Evolutionary conservation across 306 rosid species (phyloP), one percentile per base, ranked within the genome.

Genomic region (Senna siamea): DNA sequence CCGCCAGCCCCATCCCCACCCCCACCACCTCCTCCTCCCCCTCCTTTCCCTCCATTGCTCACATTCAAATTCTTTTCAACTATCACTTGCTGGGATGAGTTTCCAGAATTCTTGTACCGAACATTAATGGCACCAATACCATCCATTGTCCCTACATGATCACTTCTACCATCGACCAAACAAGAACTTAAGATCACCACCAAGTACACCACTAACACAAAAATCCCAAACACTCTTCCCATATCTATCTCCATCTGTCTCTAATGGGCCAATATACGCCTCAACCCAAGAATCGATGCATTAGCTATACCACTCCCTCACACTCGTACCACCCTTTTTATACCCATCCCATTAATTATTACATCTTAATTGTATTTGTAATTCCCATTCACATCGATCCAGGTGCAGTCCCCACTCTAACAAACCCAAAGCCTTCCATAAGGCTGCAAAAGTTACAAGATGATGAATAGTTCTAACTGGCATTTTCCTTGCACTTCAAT

Each of bases 401-500:
- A 13, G 32, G 52, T 38, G 60, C 46, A 40, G 28, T 69, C 77
- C 79, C 70, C 74, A 63, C 83, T 2, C n/a, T 11, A 77, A 68
- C 79, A 69, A 73, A 78, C 82, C 30, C 26, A 14, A 38, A 72
- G 37, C 68, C 68, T 46, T 59, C 26, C 77, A 26, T 64, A 70
- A 78, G 74, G 80, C 80, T 75, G 83, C 78, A 23, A 70, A 71
- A 58, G 83, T 74, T 40, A 40, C 48, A 30, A 14, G 56, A 82
- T 55, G 74, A 81, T 68, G 59, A 66, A 51, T 53, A 17, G 40
- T 37, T 0, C 40, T 4, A 4, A 37, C 73, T 71, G 69, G 59
- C 47, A 66, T 79, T 66, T 75, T 4, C 64, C 81, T 83, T 79
- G 54, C 65, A 79, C 76, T 71, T 52, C 79, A 81, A 75, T 80